Conservation (phyloP, 495 filamentous ascomycete genomes). For the Penicillium argentinense region DNA sequence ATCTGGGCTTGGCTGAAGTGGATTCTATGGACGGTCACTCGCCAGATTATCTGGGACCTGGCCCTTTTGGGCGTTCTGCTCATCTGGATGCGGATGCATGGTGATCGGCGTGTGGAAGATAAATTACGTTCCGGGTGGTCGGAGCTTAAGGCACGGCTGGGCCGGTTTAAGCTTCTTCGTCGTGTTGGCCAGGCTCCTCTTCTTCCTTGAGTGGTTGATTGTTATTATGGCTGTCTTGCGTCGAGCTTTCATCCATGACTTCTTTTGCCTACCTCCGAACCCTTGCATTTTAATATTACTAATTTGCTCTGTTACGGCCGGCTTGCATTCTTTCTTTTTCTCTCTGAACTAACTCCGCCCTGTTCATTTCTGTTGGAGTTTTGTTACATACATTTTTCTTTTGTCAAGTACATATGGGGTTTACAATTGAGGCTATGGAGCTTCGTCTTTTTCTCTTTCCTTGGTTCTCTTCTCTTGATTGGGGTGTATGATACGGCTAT, state of each 20-base stretch:
- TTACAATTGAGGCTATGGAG: slow-evolving; percentile 16
- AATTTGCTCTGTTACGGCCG: background rate
- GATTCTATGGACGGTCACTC: slow-evolving; percentile 65
- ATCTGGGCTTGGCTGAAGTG: slow-evolving; percentile 71
- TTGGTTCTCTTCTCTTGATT: slow-evolving; percentile 1
- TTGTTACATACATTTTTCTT: slow-evolving; percentile 15
- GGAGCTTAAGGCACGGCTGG: slow-evolving; percentile 58
- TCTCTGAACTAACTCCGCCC: slow-evolving; percentile 8
- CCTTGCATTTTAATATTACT: slow-evolving; percentile 1
- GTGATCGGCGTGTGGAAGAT: slow-evolving; percentile 75
- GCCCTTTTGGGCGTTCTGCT: slow-evolving; percentile 67
- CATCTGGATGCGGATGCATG: slow-evolving; percentile 75
- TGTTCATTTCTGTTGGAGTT: slow-evolving; percentile 14
- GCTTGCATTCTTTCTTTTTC: background rate
- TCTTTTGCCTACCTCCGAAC: too few species aligned
- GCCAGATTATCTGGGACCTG: slow-evolving; percentile 72
- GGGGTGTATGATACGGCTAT: slow-evolving; percentile 10
- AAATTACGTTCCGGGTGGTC: slow-evolving; percentile 66
- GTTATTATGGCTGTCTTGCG: too few species aligned
- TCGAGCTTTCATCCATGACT: too few species aligned
- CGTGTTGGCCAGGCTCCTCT: slow-evolving; percentile 24
- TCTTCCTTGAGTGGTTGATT: slow-evolving; percentile 18
- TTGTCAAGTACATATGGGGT: slow-evolving; percentile 35
- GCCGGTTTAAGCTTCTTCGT: slow-evolving; percentile 42
- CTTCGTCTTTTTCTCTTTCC: slow-evolving; percentile 12